Evolutionary conservation across 2,329 filamentous ascomycete genomes (phyloP).

Genomic region (Microcyclosporella mali): DNA sequence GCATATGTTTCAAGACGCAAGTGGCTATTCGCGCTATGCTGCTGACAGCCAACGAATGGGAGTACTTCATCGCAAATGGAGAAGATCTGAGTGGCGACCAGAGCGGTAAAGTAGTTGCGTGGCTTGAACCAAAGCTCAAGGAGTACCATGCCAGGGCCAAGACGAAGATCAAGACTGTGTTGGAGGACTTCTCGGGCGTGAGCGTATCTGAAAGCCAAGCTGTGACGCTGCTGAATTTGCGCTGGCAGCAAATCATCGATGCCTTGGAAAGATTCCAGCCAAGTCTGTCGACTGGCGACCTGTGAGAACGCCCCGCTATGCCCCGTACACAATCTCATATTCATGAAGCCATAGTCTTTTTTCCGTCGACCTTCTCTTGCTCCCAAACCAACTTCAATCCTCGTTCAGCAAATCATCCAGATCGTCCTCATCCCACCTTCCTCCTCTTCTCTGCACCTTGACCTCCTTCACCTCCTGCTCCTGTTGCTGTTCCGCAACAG

Average conservation of each 20-base stretch:
- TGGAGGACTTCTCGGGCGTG: too few relatives aligned
- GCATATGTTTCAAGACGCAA: constrained; percentile 42
- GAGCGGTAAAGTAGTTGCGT: constrained; percentile 20
- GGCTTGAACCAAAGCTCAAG: constrained; percentile 20
- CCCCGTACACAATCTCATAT: too few relatives aligned
- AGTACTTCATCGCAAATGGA: constrained; percentile 33
- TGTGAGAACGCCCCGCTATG: too few relatives aligned
- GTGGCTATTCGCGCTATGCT: constrained; percentile 35
- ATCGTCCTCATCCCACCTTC: constrained; percentile 77
- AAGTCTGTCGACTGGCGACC: too few relatives aligned
- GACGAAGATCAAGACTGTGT: constrained; percentile 15
- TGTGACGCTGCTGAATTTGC: constrained; percentile 14
- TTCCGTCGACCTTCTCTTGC: neutral
- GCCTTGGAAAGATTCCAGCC: constrained; percentile 3
- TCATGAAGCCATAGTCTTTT: neutral
- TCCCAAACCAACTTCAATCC: constrained; percentile 12
- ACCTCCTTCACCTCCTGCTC: constrained; percentile 63
- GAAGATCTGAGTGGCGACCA: constrained; percentile 29
- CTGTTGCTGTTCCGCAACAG: constrained; percentile 67
- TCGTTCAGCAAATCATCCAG: constrained; percentile 61
- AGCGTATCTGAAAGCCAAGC: too few relatives aligned
- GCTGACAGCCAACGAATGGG: constrained; percentile 34
- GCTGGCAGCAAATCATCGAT: constrained; percentile 36
- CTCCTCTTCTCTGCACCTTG: constrained; percentile 76
- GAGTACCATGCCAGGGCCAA: constrained; percentile 17